Conservation (phyloP, 1,139 yeast species). For the Komagataea norvegica region DNA sequence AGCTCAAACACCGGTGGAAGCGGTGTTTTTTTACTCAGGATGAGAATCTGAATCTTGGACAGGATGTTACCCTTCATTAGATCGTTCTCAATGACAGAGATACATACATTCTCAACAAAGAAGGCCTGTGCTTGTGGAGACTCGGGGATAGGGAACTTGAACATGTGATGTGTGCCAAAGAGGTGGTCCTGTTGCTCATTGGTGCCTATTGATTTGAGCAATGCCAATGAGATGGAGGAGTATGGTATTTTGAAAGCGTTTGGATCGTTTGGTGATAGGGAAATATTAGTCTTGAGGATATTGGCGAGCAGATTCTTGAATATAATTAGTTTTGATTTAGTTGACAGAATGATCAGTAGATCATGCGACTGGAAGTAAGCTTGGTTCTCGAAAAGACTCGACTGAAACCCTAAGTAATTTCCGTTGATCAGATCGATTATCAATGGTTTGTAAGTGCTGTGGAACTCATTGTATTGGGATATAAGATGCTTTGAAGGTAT, state of each 20-base stretch:
- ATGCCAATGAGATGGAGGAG: constrained; percentile 9
- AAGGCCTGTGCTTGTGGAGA: constrained; percentile 10
- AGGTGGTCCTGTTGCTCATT: constrained; percentile 11
- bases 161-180: constrained; percentile 17
- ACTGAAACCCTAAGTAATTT: constrained; percentile 34
- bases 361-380: constrained; percentile 35
- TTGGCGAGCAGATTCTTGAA: constrained; percentile 42
- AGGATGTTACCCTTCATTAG: constrained; percentile 49
- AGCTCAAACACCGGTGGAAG: constrained; percentile 42
- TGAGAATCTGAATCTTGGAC: constrained; percentile 39
- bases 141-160: constrained; percentile 16
- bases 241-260: constrained; percentile 12
- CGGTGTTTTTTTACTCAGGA: constrained; percentile 46
- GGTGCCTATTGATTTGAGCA: constrained; percentile 17
- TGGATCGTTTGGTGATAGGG: constrained; percentile 7
- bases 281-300: constrained; percentile 19
- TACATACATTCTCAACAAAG: constrained; percentile 44
- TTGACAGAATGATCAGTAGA: constrained; percentile 36
- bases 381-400: constrained; percentile 32
- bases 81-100: constrained; percentile 49
- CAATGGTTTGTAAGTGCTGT: constrained; percentile 37
- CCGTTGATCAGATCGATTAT: constrained; percentile 37
- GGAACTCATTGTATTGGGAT: constrained; percentile 28
- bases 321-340: constrained; percentile 40
- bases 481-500: constrained; percentile 37